These are phyloP conservation scores for Durio zibethinus DNA, from an alignment of 345 rosid species.

Conservation along the genomic window DNA sequence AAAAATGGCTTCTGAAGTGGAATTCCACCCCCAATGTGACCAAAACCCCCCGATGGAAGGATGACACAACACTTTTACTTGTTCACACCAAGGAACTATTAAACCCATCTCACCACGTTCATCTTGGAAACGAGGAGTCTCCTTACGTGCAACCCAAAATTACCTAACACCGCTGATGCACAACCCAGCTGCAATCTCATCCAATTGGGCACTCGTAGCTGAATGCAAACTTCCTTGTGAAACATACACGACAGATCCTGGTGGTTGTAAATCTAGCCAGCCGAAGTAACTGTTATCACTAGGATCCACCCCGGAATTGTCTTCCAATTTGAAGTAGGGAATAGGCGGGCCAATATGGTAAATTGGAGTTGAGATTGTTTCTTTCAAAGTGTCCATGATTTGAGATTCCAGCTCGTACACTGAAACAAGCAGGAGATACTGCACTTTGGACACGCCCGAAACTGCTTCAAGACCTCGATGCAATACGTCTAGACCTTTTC, in stretches of 20 bases:
- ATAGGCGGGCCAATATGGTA: constrained; percentile 41
- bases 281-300: background rate
- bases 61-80: constrained; percentile 50
- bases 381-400: constrained; percentile 28
- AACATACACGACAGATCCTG: constrained; percentile 36
- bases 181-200: constrained; percentile 35
- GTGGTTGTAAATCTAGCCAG: constrained; percentile 42
- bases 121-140: constrained; percentile 2
- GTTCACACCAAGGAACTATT: constrained; percentile 58
- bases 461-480: constrained; percentile 32
- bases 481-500: constrained; percentile 18
- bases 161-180: constrained; percentile 28
- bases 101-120: constrained; percentile 25
- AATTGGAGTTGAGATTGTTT: constrained; percentile 1
- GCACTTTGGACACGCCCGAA: constrained; percentile 38
- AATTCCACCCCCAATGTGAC: constrained; percentile 73
- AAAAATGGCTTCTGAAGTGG: constrained; percentile 53
- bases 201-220: constrained; percentile 32
- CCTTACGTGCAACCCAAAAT: constrained; percentile 38
- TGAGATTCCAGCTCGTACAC: constrained; percentile 44
- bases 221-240: constrained; percentile 43
- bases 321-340: constrained; percentile 24
- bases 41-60: constrained; percentile 55
- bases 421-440: constrained; percentile 46
- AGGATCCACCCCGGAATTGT: background rate